Evolutionary conservation across 768 basidiomycete genomes (phyloP), one percentile per base, ranked within the genome.

Genomic region (Hericium alpestre): DNA sequence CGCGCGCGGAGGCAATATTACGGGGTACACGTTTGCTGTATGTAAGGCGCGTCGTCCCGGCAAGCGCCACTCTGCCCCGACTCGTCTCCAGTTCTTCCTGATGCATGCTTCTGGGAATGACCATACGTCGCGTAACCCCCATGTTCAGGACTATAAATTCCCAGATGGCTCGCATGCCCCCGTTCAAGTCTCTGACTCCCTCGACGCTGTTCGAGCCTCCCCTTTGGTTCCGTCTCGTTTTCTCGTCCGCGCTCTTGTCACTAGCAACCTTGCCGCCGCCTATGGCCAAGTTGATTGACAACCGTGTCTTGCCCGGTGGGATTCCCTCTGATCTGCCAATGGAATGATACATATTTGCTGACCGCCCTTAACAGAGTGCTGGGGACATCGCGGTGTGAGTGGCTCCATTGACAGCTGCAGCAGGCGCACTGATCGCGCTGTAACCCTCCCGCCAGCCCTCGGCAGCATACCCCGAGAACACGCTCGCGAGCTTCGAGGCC

Each of bases 401-500:
- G 1, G 53, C 27, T 6, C 55, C 38, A 32, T 53, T 55, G 41
- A 52, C 55, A 50, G n/a, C 39, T 25, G 48, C 32, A 51, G 40
- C 46, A 52, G 56, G 23, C 41, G 53, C 60, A 53, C 54, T 59
- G 39, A 27, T 23, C 43, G 56, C 54, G 23, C 55, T 46, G 22
- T 27, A 48, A 55, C 53, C 58, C 58, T 46, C 32, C 32, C 32
- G 32, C 32, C 64, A 93, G 91, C 93, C 93, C 50, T 93, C 90
- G 23, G 81, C 89, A 22, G 76, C 79, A 16, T 92, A 80, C 71
- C 91, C 92, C 4, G 95, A 98, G 73, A 98, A 98, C 76, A 95
- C 93, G 51, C 80, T 93, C 61, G 90, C 90, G 38, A 92, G 90
- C 73, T 98, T 98, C 73, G 85, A 91, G 69, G 90, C 89, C 61